A percentile compares a stretch with the other conserved stretches of the same genome.
These are phyloP conservation scores for Acorus calamus DNA, from an alignment of 106 monocot genomes.

Conservation along the genomic window DNA sequence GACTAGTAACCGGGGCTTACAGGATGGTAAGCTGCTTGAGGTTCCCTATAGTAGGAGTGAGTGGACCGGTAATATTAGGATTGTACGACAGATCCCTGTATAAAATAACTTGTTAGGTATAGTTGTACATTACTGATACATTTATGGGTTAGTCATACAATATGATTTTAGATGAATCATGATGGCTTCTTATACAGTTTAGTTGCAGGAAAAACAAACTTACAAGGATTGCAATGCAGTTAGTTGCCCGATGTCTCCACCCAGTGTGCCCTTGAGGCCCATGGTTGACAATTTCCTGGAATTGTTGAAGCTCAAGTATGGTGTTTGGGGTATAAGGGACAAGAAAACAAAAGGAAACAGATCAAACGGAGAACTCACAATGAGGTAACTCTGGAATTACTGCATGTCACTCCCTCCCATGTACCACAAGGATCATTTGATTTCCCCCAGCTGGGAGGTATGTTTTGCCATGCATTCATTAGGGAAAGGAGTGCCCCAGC, in stretches of 20 bases:
- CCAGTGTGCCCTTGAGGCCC: conserved; percentile 43
- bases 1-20: too few species aligned
- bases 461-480: conserved; percentile 29
- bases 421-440: conserved; percentile 42
- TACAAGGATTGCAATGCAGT: conserved; percentile 46
- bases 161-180: too few species aligned
- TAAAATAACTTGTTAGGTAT: too few species aligned
- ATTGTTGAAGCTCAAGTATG: not conserved
- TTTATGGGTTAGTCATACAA: too few species aligned
- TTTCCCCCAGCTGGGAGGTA: conserved; percentile 38
- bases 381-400: conserved; percentile 32
- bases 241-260: conserved; percentile 47
- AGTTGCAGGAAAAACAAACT: conserved; percentile 8
- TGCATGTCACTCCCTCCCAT: conserved; percentile 66
- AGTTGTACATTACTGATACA: too few species aligned
- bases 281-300: conserved; percentile 57
- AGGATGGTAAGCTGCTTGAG: too few species aligned
- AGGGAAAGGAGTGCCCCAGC: conserved; percentile 28
- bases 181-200: too few species aligned
- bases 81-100: too few species aligned
- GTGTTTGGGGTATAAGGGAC: too few species aligned
- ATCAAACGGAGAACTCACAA: conserved; percentile 26
- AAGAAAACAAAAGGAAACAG: too few species aligned
- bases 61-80: too few species aligned
- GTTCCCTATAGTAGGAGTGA: too few species aligned